Conservation (phyloP, 2,329 filamentous ascomycete genomes). For the Grosmannia penicillata region DNA sequence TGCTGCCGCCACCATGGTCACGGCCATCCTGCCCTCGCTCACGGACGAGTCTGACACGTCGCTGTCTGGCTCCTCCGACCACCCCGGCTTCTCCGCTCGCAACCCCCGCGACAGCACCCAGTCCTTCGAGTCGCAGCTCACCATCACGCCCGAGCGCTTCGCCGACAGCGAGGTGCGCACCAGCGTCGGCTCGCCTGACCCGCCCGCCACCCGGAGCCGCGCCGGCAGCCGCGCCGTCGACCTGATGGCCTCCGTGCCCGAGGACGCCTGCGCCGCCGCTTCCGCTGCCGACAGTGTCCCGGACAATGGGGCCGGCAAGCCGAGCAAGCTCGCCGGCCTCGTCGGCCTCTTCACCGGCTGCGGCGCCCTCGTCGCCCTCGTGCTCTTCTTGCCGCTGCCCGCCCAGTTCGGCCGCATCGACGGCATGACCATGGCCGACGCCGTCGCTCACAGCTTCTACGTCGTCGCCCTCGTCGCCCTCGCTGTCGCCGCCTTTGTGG, state of each 20-base stretch:
- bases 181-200: conserved; percentile 9
- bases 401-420: conserved; percentile 57
- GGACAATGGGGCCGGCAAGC: conserved; percentile 23
- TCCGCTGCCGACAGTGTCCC: conserved; percentile 10
- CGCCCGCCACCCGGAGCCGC: conserved; percentile 10
- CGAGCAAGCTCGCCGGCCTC: conserved; percentile 60
- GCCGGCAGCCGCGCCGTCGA: conserved; percentile 10
- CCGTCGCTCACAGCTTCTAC: conserved; percentile 77
- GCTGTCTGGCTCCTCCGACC: conserved; percentile 24
- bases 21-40: conserved; percentile 69
- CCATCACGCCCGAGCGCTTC: conserved; percentile 55
- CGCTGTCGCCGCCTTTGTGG: conserved; percentile 58
- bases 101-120: conserved; percentile 42
- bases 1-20: conserved; percentile 93
- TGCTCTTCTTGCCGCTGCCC: conserved; percentile 74
- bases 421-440: conserved; percentile 57
- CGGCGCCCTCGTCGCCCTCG: conserved; percentile 73
- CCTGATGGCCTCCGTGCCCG: background rate
- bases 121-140: conserved; percentile 59
- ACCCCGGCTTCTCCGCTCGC: conserved; percentile 12
- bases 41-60: conserved; percentile 32
- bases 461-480: conserved; percentile 63
- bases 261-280: background rate
- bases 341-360: conserved; percentile 89
- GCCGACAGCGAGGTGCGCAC: conserved; percentile 10